phyloP scores from a whole-genome alignment of 331 rosid species.

The Cydonia oblonga region DNA sequence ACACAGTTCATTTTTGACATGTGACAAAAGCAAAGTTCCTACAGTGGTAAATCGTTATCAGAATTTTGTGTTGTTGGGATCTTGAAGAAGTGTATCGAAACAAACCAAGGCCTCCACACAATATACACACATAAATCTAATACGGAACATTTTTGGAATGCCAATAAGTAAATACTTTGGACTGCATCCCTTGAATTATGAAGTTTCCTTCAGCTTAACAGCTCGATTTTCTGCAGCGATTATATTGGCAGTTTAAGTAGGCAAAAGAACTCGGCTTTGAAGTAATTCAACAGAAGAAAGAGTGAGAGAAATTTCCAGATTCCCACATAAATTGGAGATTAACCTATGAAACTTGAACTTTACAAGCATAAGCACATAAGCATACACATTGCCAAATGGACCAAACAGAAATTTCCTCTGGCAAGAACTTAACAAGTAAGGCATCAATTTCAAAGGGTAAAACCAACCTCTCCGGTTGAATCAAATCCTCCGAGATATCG shows the following conservation, averaged over 20 bases:
- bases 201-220: not conserved
- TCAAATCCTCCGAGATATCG: constrained; percentile 61
- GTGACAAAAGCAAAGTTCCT: too few relatives aligned
- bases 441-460: not conserved
- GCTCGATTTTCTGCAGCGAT: not conserved
- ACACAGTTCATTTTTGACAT: too few relatives aligned
- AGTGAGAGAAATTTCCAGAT: not conserved
- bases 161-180: not conserved
- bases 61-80: too few relatives aligned
- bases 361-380: not conserved
- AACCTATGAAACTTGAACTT: not conserved
- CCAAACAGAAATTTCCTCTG: not conserved
- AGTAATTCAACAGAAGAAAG: too few relatives aligned
- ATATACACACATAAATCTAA: not conserved
- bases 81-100: too few relatives aligned
- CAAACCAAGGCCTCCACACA: not conserved
- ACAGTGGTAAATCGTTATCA: too few relatives aligned
- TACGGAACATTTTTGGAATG: not conserved
- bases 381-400: not conserved
- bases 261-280: not conserved
- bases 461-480: constrained; percentile 62
- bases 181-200: not conserved
- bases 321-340: not conserved
- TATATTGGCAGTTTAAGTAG: not conserved
- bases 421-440: not conserved